phyloP scores from a whole-genome alignment of 176 grass and related monocot species.

The Ensete ventricosum region DNA sequence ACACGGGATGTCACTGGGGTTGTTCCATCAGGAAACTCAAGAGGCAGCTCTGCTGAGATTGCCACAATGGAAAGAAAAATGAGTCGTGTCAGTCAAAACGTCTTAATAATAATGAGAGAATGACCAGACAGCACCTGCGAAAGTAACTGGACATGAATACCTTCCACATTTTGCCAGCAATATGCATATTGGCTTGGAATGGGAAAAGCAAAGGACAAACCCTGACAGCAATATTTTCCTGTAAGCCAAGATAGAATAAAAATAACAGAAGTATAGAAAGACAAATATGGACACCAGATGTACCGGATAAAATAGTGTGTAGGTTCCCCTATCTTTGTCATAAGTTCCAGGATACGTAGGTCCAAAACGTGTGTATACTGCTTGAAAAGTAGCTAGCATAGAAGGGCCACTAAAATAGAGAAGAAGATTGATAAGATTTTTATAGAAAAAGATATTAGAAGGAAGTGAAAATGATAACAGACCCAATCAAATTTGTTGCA shows the following conservation, averaged over 20 bases:
- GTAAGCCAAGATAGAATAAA: conserved; percentile 14
- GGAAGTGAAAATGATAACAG: conserved; percentile 20
- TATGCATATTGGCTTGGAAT: conserved; percentile 79
- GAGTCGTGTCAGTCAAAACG: conserved; percentile 4
- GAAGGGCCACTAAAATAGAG: conserved; percentile 59
- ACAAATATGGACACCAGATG: conserved; percentile 18
- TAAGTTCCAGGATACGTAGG: conserved; percentile 92
- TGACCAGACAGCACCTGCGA: conserved; percentile 2
- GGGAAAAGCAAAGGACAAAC: conserved; percentile 86
- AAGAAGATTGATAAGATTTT: conserved; percentile 13
- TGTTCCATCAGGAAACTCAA: conserved; percentile 95
- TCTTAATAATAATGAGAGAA: not conserved
- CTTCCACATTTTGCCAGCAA: conserved; percentile 78
- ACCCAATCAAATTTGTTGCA: conserved; percentile 85
- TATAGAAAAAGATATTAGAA: not conserved
- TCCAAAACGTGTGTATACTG: conserved; percentile 87
- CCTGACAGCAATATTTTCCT: conserved; percentile 33
- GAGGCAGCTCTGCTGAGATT: conserved; percentile 72
- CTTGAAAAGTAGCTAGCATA: conserved; percentile 74
- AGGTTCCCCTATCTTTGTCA: conserved; percentile 87
- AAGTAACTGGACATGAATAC: conserved; percentile 31
- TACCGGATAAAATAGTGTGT: conserved; percentile 98
- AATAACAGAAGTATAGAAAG: not conserved
- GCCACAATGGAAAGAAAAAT: conserved; percentile 28
- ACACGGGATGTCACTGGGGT: conserved; percentile 91